These are phyloP conservation scores for Talaromyces verruculosus DNA, from an alignment of 2,329 filamentous ascomycete species.

Conservation along the genomic window DNA sequence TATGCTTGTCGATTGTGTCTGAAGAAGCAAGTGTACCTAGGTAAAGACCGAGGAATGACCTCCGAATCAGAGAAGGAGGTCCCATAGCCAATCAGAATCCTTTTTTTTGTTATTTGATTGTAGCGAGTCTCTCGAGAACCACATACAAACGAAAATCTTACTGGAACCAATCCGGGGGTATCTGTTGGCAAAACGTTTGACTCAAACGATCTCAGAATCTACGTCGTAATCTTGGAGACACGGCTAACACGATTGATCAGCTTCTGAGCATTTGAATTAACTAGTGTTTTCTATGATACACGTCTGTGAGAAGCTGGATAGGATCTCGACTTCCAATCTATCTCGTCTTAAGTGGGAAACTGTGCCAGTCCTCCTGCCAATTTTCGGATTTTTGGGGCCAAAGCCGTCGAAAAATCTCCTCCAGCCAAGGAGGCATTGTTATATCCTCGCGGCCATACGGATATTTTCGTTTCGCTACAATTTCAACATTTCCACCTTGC, in stretches of 20 bases:
- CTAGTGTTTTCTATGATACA: not conserved
- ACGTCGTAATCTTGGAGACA: not conserved
- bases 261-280: not conserved
- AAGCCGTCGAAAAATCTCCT: not conserved
- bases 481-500: not conserved
- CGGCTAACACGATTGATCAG: not conserved
- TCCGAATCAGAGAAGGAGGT: too few relatives aligned
- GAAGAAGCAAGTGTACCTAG: too few relatives aligned
- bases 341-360: not conserved
- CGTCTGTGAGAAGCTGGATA: not conserved
- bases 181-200: not conserved
- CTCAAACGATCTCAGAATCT: not conserved
- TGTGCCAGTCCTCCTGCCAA: not conserved
- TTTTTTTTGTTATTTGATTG: not conserved
- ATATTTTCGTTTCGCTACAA: too few relatives aligned
- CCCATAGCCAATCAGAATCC: not conserved
- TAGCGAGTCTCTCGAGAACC: too few relatives aligned
- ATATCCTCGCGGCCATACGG: too few relatives aligned
- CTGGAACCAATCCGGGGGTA: not conserved
- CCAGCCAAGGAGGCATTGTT: not conserved
- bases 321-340: not conserved
- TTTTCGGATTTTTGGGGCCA: not conserved
- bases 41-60: too few relatives aligned
- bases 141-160: not conserved
- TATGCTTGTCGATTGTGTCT: too few relatives aligned